These are phyloP conservation scores for Alternaria sp. DNA, from an alignment of 2,329 filamentous ascomycete species.

Conservation along the genomic window DNA sequence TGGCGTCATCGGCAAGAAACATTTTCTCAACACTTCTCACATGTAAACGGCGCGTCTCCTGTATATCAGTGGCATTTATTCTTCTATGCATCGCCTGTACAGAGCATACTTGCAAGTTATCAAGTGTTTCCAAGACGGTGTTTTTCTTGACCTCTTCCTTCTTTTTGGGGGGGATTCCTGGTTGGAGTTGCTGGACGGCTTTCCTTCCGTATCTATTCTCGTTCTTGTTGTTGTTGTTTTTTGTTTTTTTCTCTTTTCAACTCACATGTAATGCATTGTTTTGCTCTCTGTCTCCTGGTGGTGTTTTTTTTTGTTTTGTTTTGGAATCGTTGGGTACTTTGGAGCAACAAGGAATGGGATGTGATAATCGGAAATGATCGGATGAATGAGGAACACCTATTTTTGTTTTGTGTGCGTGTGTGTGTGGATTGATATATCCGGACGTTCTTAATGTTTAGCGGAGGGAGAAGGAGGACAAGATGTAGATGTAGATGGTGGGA, in stretches of 20 bases:
- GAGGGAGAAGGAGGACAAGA: background rate
- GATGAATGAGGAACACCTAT: constrained; percentile 6
- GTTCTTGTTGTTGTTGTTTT: background rate
- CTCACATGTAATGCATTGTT: constrained; percentile 6
- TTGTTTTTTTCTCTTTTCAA: background rate
- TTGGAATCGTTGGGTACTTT: constrained; percentile 1
- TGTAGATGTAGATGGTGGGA: background rate
- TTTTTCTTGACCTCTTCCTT: background rate
- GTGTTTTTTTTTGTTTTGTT: background rate
- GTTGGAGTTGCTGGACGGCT: constrained; percentile 6
- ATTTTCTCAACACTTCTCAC: constrained; percentile 17
- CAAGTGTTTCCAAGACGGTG: constrained; percentile 3
- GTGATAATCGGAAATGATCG: background rate
- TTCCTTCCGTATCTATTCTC: background rate
- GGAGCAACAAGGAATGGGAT: background rate
- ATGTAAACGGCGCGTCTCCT: constrained; percentile 20
- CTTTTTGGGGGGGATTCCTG: background rate
- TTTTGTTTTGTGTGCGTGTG: background rate
- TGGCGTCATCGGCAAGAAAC: constrained; percentile 15
- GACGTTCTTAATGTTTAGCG: constrained; percentile 8
- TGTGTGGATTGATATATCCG: constrained; percentile 1
- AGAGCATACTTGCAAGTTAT: constrained; percentile 18
- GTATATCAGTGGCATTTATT: constrained; percentile 20
- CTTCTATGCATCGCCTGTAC: constrained; percentile 37
- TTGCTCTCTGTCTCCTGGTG: background rate